Evolutionary conservation across 192 early-diverging fungal genomes (phyloP).

Genomic region (Backusella tarrabulga): DNA sequence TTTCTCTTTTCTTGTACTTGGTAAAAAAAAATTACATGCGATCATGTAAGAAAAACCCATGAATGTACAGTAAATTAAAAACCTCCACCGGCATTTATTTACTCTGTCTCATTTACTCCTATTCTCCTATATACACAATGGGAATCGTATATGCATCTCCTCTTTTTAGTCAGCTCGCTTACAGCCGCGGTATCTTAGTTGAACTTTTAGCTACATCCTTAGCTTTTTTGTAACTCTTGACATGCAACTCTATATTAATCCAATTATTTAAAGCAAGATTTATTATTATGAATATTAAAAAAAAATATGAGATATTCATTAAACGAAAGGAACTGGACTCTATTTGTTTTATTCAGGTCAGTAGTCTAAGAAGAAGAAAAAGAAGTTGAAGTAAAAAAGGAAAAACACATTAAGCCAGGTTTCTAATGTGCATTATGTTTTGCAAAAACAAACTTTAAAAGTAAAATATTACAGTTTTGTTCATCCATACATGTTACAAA

Average conservation of each 20-base stretch:
- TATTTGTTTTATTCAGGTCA: not conserved
- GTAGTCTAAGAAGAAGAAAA: not conserved
- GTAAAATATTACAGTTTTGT: not conserved
- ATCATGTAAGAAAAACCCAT: not conserved
- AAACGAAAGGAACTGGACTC: not conserved
- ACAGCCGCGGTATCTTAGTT: not conserved
- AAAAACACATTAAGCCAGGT: not conserved
- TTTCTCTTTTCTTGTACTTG: not conserved
- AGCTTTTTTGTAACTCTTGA: not conserved
- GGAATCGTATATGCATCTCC: not conserved
- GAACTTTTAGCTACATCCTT: not conserved
- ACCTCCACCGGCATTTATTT: not conserved
- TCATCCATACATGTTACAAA: not conserved
- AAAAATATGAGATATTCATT: too few relatives aligned
- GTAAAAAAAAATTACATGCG: not conserved
- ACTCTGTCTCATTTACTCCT: not conserved
- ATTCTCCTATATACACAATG: not conserved
- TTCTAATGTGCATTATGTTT: not conserved
- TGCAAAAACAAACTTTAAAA: not conserved
- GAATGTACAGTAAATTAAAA: not conserved
- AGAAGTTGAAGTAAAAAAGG: not conserved
- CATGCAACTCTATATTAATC: not conserved
- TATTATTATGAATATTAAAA: not conserved
- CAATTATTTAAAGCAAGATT: not conserved
- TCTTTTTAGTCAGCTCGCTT: not conserved